These are phyloP conservation scores for Cymbidium sinense DNA, from an alignment of 106 monocot genomes.

Conservation along the genomic window DNA sequence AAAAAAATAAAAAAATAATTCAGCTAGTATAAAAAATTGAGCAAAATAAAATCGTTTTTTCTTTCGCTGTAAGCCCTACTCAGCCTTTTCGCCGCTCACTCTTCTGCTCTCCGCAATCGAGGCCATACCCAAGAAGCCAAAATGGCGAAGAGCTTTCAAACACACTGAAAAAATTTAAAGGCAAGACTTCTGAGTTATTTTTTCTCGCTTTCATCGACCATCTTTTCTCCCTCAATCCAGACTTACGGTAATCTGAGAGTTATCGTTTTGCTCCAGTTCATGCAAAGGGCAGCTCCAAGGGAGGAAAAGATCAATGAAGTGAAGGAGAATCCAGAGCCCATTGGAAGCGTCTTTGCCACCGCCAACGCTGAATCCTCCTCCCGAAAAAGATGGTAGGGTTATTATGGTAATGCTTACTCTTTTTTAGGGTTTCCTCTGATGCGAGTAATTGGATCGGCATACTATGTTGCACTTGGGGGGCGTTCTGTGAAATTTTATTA, in stretches of 20 bases:
- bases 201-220: too few species aligned
- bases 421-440: constrained; percentile 5
- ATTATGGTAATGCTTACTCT: not conserved
- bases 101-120: not conserved
- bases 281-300: constrained; percentile 37
- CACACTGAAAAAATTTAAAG: constrained; percentile 64
- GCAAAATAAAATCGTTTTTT: too few species aligned
- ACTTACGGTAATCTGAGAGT: not conserved
- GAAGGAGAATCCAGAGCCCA: constrained; percentile 9
- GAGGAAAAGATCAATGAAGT: constrained; percentile 17
- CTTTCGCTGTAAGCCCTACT: too few species aligned
- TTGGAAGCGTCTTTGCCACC: constrained; percentile 3
- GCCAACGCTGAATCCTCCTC: constrained; percentile 3
- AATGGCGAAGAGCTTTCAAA: constrained; percentile 61
- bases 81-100: not conserved
- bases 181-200: constrained; percentile 6
- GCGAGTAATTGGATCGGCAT: not conserved
- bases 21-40: too few species aligned
- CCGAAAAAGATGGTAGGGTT: constrained; percentile 19
- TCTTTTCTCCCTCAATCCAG: not conserved
- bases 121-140: not conserved
- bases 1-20: too few species aligned
- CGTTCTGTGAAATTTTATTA: not conserved
- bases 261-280: constrained; percentile 33
- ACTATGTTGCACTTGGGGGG: not conserved